These are phyloP conservation scores for Rhododendron vialii DNA, from an alignment of 148 eudicot species.

Conservation along the genomic window DNA sequence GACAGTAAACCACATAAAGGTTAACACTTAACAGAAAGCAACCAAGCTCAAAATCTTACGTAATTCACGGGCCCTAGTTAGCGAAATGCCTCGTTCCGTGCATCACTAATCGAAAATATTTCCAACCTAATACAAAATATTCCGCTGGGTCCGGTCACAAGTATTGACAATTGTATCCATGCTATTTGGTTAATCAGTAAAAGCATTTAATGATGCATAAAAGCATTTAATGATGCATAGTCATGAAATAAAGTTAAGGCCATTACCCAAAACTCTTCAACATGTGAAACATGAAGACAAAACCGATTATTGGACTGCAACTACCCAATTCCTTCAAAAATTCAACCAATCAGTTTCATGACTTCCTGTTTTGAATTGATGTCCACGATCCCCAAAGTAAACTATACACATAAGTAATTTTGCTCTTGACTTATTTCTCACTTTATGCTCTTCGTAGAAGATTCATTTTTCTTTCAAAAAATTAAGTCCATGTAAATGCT, in stretches of 20 bases:
- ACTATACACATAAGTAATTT: neutral
- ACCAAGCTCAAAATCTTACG: neutral
- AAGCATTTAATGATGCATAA: neutral
- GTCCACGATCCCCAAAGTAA: neutral
- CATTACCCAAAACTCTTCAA: neutral
- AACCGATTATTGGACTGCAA: neutral
- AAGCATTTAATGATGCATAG: neutral
- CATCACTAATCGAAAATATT: neutral
- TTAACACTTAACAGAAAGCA: no score
- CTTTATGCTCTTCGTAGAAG: neutral
- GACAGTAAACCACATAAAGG: neutral
- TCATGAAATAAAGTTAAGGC: neutral
- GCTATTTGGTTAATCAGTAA: neutral
- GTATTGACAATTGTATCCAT: neutral
- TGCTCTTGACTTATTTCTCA: neutral
- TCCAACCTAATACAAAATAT: neutral
- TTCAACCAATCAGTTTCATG: neutral
- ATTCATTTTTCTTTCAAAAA: neutral
- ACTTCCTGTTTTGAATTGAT: neutral
- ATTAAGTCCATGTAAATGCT: neutral
- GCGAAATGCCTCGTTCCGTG: neutral
- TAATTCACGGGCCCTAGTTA: neutral
- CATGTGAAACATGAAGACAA: neutral
- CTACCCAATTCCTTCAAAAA: neutral
- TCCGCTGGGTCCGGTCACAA: neutral